These are phyloP conservation scores for Aureobasidium sp. DNA, from an alignment of 2,329 filamentous ascomycete genomes.

Conservation along the genomic window DNA sequence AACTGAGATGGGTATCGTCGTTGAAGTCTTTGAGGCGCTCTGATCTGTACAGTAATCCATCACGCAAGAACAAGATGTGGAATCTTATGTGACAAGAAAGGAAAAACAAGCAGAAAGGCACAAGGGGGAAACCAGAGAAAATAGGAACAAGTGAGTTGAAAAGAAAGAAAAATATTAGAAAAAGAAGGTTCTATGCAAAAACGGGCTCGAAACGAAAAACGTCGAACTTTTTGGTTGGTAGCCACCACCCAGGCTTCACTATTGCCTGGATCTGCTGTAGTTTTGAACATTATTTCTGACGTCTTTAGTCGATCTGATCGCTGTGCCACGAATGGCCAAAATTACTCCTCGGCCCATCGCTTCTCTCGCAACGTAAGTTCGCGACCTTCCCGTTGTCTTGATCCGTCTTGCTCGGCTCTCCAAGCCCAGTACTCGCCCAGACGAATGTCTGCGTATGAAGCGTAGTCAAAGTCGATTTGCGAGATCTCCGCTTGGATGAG, in stretches of 20 bases:
- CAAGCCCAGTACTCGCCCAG: slow-evolving; percentile 90
- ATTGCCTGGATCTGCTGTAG: neutral
- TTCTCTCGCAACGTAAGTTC: slow-evolving; percentile 67
- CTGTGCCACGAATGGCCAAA: neutral
- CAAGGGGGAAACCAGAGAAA: neutral
- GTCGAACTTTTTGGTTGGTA: neutral
- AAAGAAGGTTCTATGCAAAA: neutral
- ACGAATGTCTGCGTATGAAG: slow-evolving; percentile 75
- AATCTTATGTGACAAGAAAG: neutral
- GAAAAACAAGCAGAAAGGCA: neutral
- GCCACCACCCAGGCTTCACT: neutral
- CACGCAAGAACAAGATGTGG: neutral
- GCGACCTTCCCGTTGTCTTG: slow-evolving; percentile 43
- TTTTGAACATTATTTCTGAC: neutral
- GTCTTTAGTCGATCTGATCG: neutral
- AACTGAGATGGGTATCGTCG: slow-evolving; percentile 4
- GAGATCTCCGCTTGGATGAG: slow-evolving; percentile 91
- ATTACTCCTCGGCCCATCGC: slow-evolving; percentile 57
- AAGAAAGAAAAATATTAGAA: neutral
- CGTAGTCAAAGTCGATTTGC: slow-evolving; percentile 95
- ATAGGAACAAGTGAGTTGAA: neutral
- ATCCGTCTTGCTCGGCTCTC: slow-evolving; percentile 65
- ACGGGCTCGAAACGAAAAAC: neutral
- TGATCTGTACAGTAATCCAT: neutral
- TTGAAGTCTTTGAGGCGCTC: neutral